phyloP scores from a whole-genome alignment of 345 rosid genomes.

The Toxicodendron radicans region DNA sequence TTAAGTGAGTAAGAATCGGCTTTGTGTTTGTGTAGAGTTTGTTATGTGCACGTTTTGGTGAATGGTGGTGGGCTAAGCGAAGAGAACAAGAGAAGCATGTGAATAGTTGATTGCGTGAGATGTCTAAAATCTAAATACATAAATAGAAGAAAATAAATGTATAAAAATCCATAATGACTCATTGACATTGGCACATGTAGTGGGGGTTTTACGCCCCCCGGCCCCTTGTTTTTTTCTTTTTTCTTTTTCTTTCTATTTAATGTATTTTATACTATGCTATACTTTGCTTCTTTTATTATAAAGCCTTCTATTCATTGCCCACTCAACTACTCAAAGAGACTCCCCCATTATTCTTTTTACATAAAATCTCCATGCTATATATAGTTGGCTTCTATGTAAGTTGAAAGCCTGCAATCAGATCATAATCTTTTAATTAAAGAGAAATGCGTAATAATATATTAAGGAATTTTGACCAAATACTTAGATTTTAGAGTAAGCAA shows the following conservation, averaged over 20 bases:
- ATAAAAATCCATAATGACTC: neutral
- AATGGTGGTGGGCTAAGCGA: constrained; percentile 25
- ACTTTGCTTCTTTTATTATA: constrained; percentile 16
- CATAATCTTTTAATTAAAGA: too few relatives aligned
- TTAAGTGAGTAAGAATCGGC: constrained; percentile 5
- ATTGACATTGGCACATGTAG: constrained; percentile 34
- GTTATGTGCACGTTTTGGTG: constrained; percentile 45
- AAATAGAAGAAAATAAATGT: neutral
- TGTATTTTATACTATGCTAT: neutral
- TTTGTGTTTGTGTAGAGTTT: constrained; percentile 21
- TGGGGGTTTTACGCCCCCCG: constrained; percentile 19
- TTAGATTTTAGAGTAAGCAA: too few relatives aligned
- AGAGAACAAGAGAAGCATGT: constrained; percentile 27
- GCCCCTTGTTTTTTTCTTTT: too few relatives aligned
- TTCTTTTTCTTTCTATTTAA: too few relatives aligned
- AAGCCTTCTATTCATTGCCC: constrained; percentile 13
- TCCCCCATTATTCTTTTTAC: neutral
- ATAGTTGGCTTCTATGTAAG: neutral
- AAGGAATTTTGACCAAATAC: too few relatives aligned
- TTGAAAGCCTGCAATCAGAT: neutral
- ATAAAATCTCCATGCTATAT: neutral
- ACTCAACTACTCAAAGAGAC: constrained; percentile 16
- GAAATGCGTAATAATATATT: too few relatives aligned
- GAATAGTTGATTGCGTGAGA: constrained; percentile 39
- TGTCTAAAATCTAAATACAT: constrained; percentile 18